These are phyloP conservation scores for Hymenoscyphus fraxineus DNA, from an alignment of 2,329 filamentous ascomycete genomes.

Conservation along the genomic window DNA sequence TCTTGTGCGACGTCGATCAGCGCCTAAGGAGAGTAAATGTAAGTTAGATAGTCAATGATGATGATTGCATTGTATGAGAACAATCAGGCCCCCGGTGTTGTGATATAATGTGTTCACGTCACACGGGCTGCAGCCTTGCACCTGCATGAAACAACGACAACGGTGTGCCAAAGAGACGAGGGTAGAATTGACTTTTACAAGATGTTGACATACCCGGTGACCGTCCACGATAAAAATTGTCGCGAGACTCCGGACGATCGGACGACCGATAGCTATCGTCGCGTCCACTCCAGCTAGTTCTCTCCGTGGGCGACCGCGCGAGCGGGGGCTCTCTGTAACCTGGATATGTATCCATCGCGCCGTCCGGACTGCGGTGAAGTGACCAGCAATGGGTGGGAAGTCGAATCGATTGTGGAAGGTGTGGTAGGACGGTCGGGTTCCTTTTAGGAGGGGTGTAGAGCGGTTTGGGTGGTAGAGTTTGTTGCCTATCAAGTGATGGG, in stretches of 20 bases:
- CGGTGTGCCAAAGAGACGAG: neutral
- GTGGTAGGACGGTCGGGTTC: slow-evolving; percentile 17
- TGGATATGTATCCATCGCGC: slow-evolving; percentile 32
- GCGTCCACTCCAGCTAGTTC: slow-evolving; percentile 34
- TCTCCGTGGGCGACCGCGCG: slow-evolving; percentile 34
- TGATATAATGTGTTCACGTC: neutral
- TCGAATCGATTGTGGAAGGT: neutral
- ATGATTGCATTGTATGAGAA: neutral
- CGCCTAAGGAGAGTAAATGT: slow-evolving; percentile 40
- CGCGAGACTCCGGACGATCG: slow-evolving; percentile 45
- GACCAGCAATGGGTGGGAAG: slow-evolving; percentile 6
- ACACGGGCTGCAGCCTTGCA: slow-evolving; percentile 8
- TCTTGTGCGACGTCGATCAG: slow-evolving; percentile 51
- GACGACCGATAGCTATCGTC: slow-evolving; percentile 31
- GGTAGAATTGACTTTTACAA: neutral
- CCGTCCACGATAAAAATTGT: slow-evolving; percentile 62
- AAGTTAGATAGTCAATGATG: slow-evolving; percentile 17
- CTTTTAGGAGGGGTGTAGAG: slow-evolving; percentile 22
- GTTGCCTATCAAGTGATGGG: slow-evolving; percentile 34
- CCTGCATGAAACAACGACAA: slow-evolving; percentile 14
- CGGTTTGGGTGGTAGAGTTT: slow-evolving; percentile 15
- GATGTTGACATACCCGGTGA: slow-evolving; percentile 61
- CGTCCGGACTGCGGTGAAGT: neutral
- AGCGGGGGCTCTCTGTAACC: slow-evolving; percentile 32
- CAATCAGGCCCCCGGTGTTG: neutral